Evolutionary conservation across 192 early-diverging fungal genomes (phyloP).

Genomic region (Coemansia sp.): DNA sequence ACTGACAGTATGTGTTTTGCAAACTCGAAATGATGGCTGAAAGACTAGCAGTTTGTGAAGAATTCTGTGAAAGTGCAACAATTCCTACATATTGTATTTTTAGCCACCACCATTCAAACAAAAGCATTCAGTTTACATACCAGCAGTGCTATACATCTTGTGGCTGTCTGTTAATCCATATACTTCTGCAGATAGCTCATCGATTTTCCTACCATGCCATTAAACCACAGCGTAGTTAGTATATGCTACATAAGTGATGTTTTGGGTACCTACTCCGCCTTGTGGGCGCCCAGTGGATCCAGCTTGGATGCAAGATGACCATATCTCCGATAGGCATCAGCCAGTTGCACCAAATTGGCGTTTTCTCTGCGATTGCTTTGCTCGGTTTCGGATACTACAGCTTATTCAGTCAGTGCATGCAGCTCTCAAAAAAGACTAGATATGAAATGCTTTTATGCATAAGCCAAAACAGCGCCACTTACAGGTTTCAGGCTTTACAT

Average conservation of each 20-base stretch:
- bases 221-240: no score
- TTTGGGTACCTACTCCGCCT: slow-evolving; percentile 41
- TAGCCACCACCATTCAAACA: slow-evolving; percentile 10
- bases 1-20: slow-evolving; percentile 67
- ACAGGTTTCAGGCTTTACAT: slow-evolving; percentile 23
- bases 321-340: slow-evolving; percentile 72
- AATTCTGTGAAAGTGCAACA: slow-evolving; percentile 18
- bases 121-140: slow-evolving; percentile 9
- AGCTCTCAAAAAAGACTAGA: neutral
- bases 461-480: slow-evolving; percentile 9
- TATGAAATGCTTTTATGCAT: neutral
- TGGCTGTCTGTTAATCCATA: slow-evolving; percentile 69
- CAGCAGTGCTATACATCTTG: slow-evolving; percentile 31
- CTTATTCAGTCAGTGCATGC: no score
- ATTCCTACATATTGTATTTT: slow-evolving; percentile 27
- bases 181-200: slow-evolving; percentile 62
- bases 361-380: slow-evolving; percentile 77
- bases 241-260: neutral
- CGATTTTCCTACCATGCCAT: slow-evolving; percentile 28
- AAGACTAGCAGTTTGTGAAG: slow-evolving; percentile 18
- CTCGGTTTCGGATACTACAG: slow-evolving; percentile 56
- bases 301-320: slow-evolving; percentile 80
- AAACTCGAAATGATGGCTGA: slow-evolving; percentile 46
- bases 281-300: slow-evolving; percentile 77
- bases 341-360: slow-evolving; percentile 79